Conservation (phyloP, 2,329 filamentous ascomycete genomes). For the Scedosporium boydii region DNA sequence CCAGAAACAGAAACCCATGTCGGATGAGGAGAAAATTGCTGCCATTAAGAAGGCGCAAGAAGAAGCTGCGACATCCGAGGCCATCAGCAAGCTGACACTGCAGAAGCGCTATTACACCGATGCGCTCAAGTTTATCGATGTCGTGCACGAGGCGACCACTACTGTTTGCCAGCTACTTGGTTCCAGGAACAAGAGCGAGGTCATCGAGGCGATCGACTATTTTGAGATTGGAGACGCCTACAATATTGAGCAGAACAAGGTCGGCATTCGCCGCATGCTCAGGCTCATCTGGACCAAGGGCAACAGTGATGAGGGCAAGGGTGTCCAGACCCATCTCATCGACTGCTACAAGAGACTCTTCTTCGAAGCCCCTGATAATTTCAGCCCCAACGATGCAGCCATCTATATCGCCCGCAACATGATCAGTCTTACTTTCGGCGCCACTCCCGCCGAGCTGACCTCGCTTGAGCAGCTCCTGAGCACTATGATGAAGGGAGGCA, state of each 20-base stretch:
- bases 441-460: slow-evolving; percentile 87
- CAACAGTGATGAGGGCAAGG: slow-evolving; percentile 97
- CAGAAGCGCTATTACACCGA: slow-evolving; percentile 90
- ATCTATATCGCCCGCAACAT: slow-evolving; percentile 97
- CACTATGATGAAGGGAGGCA: slow-evolving; percentile 93
- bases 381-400: slow-evolving; percentile 79
- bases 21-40: slow-evolving; percentile 66
- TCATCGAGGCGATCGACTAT: slow-evolving; percentile 98
- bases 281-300: slow-evolving; percentile 98
- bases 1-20: slow-evolving; percentile 58
- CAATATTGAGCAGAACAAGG: slow-evolving; percentile 86
- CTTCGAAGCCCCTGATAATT: slow-evolving; percentile 86
- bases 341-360: slow-evolving; percentile 95
- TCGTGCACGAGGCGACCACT: slow-evolving; percentile 72
- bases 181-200: slow-evolving; percentile 94
- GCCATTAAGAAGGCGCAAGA: slow-evolving; percentile 72
- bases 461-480: slow-evolving; percentile 89
- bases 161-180: slow-evolving; percentile 80
- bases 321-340: slow-evolving; percentile 91
- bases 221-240: slow-evolving; percentile 94
- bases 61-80: slow-evolving; percentile 80
- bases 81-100: slow-evolving; percentile 77
- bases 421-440: slow-evolving; percentile 96
- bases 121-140: slow-evolving; percentile 86
- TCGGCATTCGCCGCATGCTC: slow-evolving; percentile 90